These are phyloP conservation scores for Aspergillus awamori DNA, from an alignment of 2,329 filamentous ascomycete genomes.

Conservation along the genomic window DNA sequence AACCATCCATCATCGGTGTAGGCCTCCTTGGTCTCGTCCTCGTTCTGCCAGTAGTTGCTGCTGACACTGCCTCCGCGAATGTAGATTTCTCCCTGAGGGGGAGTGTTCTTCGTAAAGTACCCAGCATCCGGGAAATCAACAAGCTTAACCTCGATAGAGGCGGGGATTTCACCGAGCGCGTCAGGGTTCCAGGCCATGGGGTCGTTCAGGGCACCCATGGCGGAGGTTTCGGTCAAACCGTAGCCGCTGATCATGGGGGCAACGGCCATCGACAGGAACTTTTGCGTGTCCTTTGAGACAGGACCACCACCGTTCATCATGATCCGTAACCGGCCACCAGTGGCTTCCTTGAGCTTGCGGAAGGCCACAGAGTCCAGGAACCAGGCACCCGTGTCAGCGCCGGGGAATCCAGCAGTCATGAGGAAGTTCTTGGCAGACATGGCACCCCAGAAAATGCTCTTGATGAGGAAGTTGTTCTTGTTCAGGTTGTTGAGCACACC, in stretches of 20 bases:
- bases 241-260: constrained; percentile 95
- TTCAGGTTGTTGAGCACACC: constrained; percentile 82
- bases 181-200: constrained; percentile 80
- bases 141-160: constrained; percentile 82
- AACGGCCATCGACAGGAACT: constrained; percentile 88
- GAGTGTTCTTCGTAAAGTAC: constrained; percentile 72
- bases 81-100: constrained; percentile 90
- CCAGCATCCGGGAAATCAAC: constrained; percentile 88
- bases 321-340: constrained; percentile 83
- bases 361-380: constrained; percentile 84
- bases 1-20: constrained; percentile 91
- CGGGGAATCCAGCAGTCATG: constrained; percentile 55
- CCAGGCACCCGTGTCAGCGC: constrained; percentile 56
- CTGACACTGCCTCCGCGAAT: constrained; percentile 78
- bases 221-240: constrained; percentile 89
- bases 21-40: constrained; percentile 77
- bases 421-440: constrained; percentile 64
- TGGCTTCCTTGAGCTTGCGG: constrained; percentile 86
- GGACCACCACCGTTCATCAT: constrained; percentile 94
- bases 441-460: constrained; percentile 76
- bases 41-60: constrained; percentile 79
- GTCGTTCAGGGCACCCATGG: constrained; percentile 62
- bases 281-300: constrained; percentile 81
- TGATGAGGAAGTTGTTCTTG: constrained; percentile 68
- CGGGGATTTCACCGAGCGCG: constrained; percentile 76